A percentile compares a stretch with the other conserved stretches of the same genome.
phyloP scores from a whole-genome alignment of 257 asterid genomes.

The Jasminum sambac region DNA sequence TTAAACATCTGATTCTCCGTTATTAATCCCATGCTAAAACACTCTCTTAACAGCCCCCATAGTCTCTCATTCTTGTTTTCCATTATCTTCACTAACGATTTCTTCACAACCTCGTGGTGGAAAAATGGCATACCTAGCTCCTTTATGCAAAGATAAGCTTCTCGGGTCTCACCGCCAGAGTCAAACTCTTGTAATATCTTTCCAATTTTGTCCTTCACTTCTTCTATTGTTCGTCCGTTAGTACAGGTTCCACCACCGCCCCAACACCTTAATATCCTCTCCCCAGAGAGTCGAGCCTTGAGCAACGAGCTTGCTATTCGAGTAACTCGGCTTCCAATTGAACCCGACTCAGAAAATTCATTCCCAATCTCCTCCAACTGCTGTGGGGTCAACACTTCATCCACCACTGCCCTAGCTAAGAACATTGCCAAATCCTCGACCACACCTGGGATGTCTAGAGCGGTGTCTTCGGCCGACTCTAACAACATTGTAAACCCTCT shows the following conservation, averaged over 20 bases:
- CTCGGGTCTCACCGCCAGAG: slow-evolving; percentile 78
- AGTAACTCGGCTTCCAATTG: slow-evolving; percentile 63
- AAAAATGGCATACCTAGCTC: slow-evolving; percentile 93
- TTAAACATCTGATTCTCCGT: slow-evolving; percentile 78
- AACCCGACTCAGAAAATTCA: slow-evolving; percentile 49
- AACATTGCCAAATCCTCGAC: slow-evolving; percentile 90
- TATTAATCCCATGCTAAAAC: slow-evolving; percentile 73
- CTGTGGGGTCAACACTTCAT: slow-evolving; percentile 82
- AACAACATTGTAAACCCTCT: slow-evolving; percentile 66
- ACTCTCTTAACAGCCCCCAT: slow-evolving; percentile 63
- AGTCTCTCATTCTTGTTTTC: slow-evolving; percentile 70
- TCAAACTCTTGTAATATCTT: slow-evolving; percentile 69
- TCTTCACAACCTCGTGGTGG: slow-evolving; percentile 92
- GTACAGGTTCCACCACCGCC: slow-evolving; percentile 73
- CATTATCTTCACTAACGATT: slow-evolving; percentile 59
- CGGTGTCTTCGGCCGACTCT: slow-evolving; percentile 90
- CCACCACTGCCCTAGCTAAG: slow-evolving; percentile 79
- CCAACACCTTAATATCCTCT: slow-evolving; percentile 87
- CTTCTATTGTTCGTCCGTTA: slow-evolving; percentile 76
- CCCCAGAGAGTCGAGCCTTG: slow-evolving; percentile 79
- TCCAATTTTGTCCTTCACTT: slow-evolving; percentile 78
- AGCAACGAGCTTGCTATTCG: slow-evolving; percentile 69
- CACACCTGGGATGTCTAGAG: slow-evolving; percentile 72
- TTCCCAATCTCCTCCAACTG: slow-evolving; percentile 74
- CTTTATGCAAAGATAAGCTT: slow-evolving; percentile 87